phyloP scores from a whole-genome alignment of 371 early-diverging fungal genomes.

The Cokeromyces recurvatus region DNA sequence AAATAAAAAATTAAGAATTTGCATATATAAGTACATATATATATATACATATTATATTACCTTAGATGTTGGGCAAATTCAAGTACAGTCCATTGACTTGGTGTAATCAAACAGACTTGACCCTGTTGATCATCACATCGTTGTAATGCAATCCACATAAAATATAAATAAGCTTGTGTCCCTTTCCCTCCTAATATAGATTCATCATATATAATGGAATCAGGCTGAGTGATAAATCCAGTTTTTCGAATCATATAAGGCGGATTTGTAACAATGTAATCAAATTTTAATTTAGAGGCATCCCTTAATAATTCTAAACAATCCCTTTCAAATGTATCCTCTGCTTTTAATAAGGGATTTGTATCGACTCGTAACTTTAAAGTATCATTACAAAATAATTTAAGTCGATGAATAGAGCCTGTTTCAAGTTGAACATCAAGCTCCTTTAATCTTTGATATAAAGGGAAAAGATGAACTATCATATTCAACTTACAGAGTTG shows the following conservation, averaged over 20 bases:
- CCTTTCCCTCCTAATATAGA: conserved; percentile 42
- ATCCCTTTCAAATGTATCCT: conserved; percentile 33
- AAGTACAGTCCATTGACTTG: conserved; percentile 62
- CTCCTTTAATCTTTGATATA: conserved; percentile 29
- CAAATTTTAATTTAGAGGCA: conserved; percentile 39
- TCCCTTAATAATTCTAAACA: conserved; percentile 42
- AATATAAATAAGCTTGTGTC: conserved; percentile 42
- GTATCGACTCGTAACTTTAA: conserved; percentile 31
- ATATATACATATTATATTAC: conserved; percentile 16
- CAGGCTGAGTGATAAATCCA: conserved; percentile 54
- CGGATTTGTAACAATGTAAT: conserved; percentile 64
- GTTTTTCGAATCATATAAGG: conserved; percentile 67
- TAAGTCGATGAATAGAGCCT: conserved; percentile 29
- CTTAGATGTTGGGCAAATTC: conserved; percentile 58
- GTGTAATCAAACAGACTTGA: conserved; percentile 43
- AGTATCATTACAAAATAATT: conserved; percentile 57
- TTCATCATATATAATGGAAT: conserved; percentile 51
- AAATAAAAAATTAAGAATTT: background rate
- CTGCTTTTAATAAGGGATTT: conserved; percentile 13
- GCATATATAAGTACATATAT: background rate
- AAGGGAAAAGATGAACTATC: conserved; percentile 36
- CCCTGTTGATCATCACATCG: conserved; percentile 34
- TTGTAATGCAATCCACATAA: conserved; percentile 44
- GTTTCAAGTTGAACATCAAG: conserved; percentile 7
- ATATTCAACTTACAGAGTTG: conserved; percentile 39